phyloP scores from a whole-genome alignment of 2,329 filamentous ascomycete genomes.

The Eutypa lata region DNA sequence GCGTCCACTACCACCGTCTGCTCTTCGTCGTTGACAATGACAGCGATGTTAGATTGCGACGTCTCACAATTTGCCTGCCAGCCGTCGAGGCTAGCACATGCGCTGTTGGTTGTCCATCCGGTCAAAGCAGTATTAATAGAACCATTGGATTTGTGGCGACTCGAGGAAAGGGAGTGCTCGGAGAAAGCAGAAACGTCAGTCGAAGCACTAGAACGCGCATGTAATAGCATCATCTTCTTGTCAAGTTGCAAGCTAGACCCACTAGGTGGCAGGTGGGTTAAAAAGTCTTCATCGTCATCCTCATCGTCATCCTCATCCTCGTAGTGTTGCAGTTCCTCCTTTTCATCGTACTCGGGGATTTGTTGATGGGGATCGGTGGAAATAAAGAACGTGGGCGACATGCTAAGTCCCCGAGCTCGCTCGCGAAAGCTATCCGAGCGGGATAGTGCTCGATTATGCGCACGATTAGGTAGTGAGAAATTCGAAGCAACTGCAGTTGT shows the following conservation, averaged over 20 bases:
- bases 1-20: slow-evolving; percentile 6
- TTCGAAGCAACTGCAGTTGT: slow-evolving; percentile 39
- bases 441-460: slow-evolving; percentile 40
- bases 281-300: slow-evolving; percentile 28
- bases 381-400: slow-evolving; percentile 62
- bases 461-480: slow-evolving; percentile 47
- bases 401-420: slow-evolving; percentile 56
- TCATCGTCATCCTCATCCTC: slow-evolving; percentile 27
- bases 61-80: slow-evolving; percentile 20
- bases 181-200: slow-evolving; percentile 51
- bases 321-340: slow-evolving; percentile 15
- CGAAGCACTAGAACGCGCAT: slow-evolving; percentile 51
- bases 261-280: not conserved
- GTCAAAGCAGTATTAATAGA: slow-evolving; percentile 54
- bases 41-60: not conserved
- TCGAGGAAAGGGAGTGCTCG: slow-evolving; percentile 41
- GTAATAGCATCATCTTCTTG: slow-evolving; percentile 28
- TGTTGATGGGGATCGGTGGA: slow-evolving; percentile 57
- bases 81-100: slow-evolving; percentile 35
- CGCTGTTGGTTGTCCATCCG: slow-evolving; percentile 51
- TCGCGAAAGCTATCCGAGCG: slow-evolving; percentile 50
- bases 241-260: slow-evolving; percentile 35
- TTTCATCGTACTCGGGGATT: slow-evolving; percentile 41
- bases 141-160: slow-evolving; percentile 50
- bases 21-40: slow-evolving; percentile 12